Conservation (phyloP, 305 asterid species). For the Fraxinus paxiana region DNA sequence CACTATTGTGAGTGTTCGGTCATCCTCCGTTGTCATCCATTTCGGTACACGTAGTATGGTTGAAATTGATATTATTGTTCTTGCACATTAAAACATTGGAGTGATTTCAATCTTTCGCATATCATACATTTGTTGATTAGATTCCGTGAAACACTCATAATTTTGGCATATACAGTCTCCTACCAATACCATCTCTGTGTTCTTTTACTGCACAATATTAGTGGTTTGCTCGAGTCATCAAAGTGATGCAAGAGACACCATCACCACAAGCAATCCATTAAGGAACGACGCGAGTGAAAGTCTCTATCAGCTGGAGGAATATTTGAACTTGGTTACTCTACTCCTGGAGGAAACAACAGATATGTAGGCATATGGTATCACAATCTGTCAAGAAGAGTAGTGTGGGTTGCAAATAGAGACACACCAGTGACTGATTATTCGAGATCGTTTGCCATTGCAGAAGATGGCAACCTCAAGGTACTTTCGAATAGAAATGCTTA, state of each 20-base stretch:
- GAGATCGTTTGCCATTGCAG: slow-evolving; percentile 19
- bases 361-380: slow-evolving; percentile 43
- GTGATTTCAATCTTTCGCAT: not conserved
- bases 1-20: too few relatives aligned
- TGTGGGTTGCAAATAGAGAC: slow-evolving; percentile 37
- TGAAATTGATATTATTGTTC: not conserved
- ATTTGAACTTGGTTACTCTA: not conserved
- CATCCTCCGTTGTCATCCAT: too few relatives aligned
- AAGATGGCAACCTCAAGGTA: slow-evolving; percentile 32
- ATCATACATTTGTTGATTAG: not conserved
- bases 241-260: slow-evolving; percentile 8
- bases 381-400: slow-evolving; percentile 18
- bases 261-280: slow-evolving; percentile 11
- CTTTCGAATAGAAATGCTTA: not conserved
- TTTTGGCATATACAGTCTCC: not conserved
- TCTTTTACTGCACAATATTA: not conserved
- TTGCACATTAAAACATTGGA: not conserved
- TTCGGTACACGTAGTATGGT: too few relatives aligned
- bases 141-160: not conserved
- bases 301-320: slow-evolving; percentile 27
- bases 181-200: not conserved
- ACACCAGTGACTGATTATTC: not conserved
- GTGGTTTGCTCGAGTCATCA: not conserved
- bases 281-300: too few relatives aligned
- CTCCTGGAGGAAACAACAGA: slow-evolving; percentile 4